phyloP scores from a whole-genome alignment of 495 filamentous ascomycete genomes.

The Jackrogersella minutella region DNA sequence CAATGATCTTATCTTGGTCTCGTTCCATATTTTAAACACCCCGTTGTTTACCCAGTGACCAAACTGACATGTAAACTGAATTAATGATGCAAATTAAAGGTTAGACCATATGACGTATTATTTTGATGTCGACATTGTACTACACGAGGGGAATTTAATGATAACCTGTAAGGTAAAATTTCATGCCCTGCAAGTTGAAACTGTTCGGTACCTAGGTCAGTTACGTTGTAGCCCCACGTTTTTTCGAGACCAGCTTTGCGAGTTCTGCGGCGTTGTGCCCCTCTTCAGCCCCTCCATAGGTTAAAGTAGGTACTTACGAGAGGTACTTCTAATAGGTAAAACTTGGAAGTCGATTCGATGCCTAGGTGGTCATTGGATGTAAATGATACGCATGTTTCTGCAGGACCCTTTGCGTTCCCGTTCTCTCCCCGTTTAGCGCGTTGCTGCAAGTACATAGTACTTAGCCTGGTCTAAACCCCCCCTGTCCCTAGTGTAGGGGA shows the following conservation, averaged over 20 bases:
- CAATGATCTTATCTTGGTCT: not conserved
- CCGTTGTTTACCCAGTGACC: not conserved
- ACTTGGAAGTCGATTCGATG: constrained; percentile 4
- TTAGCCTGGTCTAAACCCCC: constrained; percentile 11
- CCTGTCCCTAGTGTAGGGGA: constrained; percentile 31
- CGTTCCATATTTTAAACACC: not conserved
- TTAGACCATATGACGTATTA: constrained; percentile 11
- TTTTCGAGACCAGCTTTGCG: constrained; percentile 18
- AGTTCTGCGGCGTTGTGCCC: constrained; percentile 10
- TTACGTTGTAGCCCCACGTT: constrained; percentile 32
- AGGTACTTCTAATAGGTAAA: not conserved
- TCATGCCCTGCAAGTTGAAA: not conserved
- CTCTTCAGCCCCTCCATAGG: constrained; percentile 33
- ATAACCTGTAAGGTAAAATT: not conserved
- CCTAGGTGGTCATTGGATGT: constrained; percentile 26
- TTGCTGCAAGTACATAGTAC: constrained; percentile 5
- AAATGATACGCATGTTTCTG: constrained; percentile 37
- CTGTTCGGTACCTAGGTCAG: not conserved
- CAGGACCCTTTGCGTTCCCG: constrained; percentile 36
- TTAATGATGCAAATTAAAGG: not conserved
- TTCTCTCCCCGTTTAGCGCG: constrained; percentile 17
- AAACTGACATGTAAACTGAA: not conserved
- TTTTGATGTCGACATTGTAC: not conserved
- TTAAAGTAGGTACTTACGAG: not conserved
- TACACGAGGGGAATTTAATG: not conserved